Base-by-base conservation (phyloP, 2,329 filamentous ascomycete genomes). In the Penicillium psychrosexuale region DNA sequence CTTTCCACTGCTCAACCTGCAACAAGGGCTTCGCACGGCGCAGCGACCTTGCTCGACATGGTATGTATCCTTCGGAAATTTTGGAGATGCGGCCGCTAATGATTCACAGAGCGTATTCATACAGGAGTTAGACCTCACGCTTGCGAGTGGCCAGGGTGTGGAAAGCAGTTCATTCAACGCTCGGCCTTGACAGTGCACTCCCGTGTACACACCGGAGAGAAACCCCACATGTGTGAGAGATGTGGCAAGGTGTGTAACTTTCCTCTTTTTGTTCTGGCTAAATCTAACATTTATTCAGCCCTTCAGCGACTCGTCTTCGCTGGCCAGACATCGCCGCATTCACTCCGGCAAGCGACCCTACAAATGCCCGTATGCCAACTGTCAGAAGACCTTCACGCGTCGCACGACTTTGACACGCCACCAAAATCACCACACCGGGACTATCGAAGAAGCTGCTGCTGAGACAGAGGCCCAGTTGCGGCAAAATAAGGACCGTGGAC, bases 331-430 rank as follows among this genome's bases (percentile, higher is more conserved):
- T 76, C 87, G 94, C 56, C 86, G 94, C 61, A 97, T 97, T 57
- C 94, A 99, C 71, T 95, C 91, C 4, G 94, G 94, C 56, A 96
- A 94, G 76, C 84, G 94, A 47, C 94, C 94, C 1, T 99, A 97
- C 80, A 96, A 96, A 74, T 99, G 94, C 76, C 92, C 92, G 1
- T 97, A 94, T 67, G 92, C 91, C 56, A 92, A 97, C 72, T 99
- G 94, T 74, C 92, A 97, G 71, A 97, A 97, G 82, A 97, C 93
- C 0, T 99, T 99, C 69, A 99, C 94, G 9, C 87, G 94, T 54
- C 88, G 93, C 61, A 97, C 94, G 0, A 97, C 94, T 3, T 80
- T 99, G 58, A 99, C 93, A 2, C 86, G 94, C 47, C 94, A 99
- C 71, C 91, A 97, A 75, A 96, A 96, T 65, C 90, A 96, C 67